Conservation (phyloP, 108 stramenopile species). For the Pseudonitzschia multiseries region DNA sequence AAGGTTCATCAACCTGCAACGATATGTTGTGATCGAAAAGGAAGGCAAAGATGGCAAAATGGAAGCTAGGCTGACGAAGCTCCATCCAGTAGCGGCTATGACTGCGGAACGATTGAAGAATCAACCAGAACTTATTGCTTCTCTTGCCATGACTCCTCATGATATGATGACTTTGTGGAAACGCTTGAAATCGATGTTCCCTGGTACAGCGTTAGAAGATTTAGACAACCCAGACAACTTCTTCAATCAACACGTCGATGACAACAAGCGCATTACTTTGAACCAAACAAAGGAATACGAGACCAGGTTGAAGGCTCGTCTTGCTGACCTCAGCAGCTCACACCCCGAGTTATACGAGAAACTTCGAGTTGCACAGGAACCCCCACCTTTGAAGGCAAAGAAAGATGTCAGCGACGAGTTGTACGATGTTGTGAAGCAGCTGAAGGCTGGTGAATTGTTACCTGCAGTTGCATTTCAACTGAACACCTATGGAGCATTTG, state of each 20-base stretch:
- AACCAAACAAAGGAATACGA: conserved; percentile 97
- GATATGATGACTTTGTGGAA: conserved; percentile 96
- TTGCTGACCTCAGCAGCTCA: conserved; percentile 74
- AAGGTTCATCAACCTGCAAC: conserved; percentile 98
- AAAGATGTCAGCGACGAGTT: conserved; percentile 83
- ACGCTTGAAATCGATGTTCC: conserved; percentile 79
- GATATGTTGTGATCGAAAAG: conserved; percentile 85
- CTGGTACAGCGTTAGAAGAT: conserved; percentile 77
- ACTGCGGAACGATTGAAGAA: conserved; percentile 81
- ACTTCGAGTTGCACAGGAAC: conserved; percentile 73
- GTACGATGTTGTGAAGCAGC: conserved; percentile 79
- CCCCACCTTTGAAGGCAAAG: conserved; percentile 75
- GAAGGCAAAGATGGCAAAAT: conserved; percentile 84
- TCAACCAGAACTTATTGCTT: conserved; percentile 70
- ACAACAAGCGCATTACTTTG: conserved; percentile 92
- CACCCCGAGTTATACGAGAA: conserved; percentile 86
- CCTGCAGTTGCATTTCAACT: conserved; percentile 98
- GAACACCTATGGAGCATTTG: conserved; percentile 94
- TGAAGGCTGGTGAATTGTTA: conserved; percentile 84
- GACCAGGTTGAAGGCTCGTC: conserved; percentile 82
- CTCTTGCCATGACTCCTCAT: conserved; percentile 92
- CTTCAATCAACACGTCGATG: conserved; percentile 77
- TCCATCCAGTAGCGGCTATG: conserved; percentile 96
- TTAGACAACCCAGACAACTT: conserved; percentile 93
- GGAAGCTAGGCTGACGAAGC: conserved; percentile 80